Evolutionary conservation across 1,284 basidiomycete genomes (phyloP), one percentile per base, ranked within the genome.

Genomic region (Naganishia sp.): DNA sequence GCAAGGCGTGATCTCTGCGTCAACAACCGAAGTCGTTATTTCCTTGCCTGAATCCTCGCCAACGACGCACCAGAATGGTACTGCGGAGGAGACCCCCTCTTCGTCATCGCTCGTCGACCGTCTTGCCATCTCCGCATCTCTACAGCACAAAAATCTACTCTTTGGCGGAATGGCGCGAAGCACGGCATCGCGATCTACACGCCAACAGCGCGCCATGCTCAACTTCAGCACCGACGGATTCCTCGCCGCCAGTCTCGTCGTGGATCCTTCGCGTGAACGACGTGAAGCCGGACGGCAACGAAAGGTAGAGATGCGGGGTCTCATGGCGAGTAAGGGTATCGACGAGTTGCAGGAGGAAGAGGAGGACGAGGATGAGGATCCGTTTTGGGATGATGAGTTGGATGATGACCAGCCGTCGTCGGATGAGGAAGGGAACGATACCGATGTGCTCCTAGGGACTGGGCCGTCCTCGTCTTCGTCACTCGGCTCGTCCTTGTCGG

Each of bases 331-430:
- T 33, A 31, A n/a, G 11, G 57, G 45, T 16, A 46, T 60, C n/a
- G 64, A 50, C 13, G 66, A 69, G 46, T 68, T 67, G 18, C 50
- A 56, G 43, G 73, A 71, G 25, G 52, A 59, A 43, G 72, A 74
- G 49, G 72, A 73, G 16, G 75, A 78, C 33, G 71, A 73, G 36
- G 70, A 69, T 6, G 68, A 72, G 25, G 55, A 54, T 49, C 63
- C 68, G 23, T 55, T 66, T 5, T 44, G 43, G 18, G 70, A 70
- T 10, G 68, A 66, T 21, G 66, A 42, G 6, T 73, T 73, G 33
- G 49, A 69, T 13, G 70, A 66, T 16, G 46, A 68, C 13, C 70
- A 71, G 10, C 59, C 73, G n/a, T 68, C 70, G 3, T 69, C 69
- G 18, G 69, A 70, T 21, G 68, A 57, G 3, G 63, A 57, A 36